Percentiles rank a stretch among this genome's conserved stretches.
Evolutionary conservation across 106 monocot genomes (phyloP).

Genomic region (Dactylorhiza incarnata): DNA sequence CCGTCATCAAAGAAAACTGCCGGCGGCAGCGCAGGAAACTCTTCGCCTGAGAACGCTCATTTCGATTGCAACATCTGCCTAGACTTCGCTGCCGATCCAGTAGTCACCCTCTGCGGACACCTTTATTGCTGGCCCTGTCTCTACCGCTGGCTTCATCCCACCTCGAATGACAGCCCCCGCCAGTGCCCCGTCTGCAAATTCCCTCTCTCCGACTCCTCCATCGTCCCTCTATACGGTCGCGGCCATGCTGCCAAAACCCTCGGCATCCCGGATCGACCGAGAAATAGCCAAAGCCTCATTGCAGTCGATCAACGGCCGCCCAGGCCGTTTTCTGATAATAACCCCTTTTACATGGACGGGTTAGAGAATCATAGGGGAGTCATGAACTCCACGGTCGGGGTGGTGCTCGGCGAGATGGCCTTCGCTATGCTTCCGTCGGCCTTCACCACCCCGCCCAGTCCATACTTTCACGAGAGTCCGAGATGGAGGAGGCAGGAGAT

Average conservation of each 20-base stretch:
- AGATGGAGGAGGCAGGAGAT: slow-evolving; percentile 4
- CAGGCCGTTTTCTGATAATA: not conserved
- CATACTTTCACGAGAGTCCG: too few relatives aligned
- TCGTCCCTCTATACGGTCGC: too few relatives aligned
- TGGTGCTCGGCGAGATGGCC: too few relatives aligned
- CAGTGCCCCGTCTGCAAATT: too few relatives aligned
- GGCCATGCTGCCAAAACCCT: too few relatives aligned
- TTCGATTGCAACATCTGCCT: slow-evolving; percentile 99
- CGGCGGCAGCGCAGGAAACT: not conserved
- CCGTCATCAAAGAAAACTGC: slow-evolving; percentile 9
- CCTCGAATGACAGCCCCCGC: not conserved
- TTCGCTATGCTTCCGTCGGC: slow-evolving; percentile 46
- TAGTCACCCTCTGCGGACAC: slow-evolving; percentile 96
- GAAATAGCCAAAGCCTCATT: too few relatives aligned
- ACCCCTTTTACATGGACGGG: slow-evolving; percentile 1
- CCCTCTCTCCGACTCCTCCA: too few relatives aligned
- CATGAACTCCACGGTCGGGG: slow-evolving; percentile 18
- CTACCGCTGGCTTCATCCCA: slow-evolving; percentile 67
- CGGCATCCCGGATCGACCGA: too few relatives aligned
- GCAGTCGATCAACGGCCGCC: too few relatives aligned
- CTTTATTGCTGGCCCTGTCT: slow-evolving; percentile 99
- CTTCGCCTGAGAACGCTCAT: slow-evolving; percentile 24
- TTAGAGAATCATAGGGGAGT: slow-evolving; percentile 7
- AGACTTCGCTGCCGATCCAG: slow-evolving; percentile 62
- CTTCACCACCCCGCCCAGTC: slow-evolving; percentile 8